Percentiles rank a stretch among this genome's conserved stretches.
These are phyloP conservation scores for Emericellopsis cladophorae DNA, from an alignment of 2,329 filamentous ascomycete species.

Conservation along the genomic window DNA sequence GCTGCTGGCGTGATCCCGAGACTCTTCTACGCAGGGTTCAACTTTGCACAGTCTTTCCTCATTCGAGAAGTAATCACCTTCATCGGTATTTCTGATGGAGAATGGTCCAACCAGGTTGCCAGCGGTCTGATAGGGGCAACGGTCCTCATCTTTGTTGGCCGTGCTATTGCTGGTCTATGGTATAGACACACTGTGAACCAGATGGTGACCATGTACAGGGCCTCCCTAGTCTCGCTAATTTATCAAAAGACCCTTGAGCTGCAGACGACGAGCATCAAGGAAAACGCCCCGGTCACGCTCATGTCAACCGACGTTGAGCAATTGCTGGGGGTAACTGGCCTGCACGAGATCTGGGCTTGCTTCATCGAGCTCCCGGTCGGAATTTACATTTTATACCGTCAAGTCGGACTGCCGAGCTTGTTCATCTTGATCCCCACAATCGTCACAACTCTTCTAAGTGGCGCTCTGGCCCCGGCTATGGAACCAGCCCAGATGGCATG, in stretches of 20 bases:
- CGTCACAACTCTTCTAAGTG: constrained; percentile 9
- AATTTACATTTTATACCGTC: constrained; percentile 19
- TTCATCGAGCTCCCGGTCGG: constrained; percentile 22
- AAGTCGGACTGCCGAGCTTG: constrained; percentile 17
- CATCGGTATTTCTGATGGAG: constrained; percentile 12
- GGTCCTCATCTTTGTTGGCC: constrained; percentile 25
- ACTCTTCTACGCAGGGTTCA: constrained; percentile 24
- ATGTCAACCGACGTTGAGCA: constrained; percentile 32
- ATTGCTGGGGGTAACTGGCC: constrained; percentile 12
- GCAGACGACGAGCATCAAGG: constrained; percentile 15
- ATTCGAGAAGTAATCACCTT: constrained; percentile 20
- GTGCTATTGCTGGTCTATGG: constrained; percentile 19
- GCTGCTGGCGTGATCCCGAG: constrained; percentile 20
- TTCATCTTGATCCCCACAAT: constrained; percentile 14
- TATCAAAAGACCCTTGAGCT: constrained; percentile 31
- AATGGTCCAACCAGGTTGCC: constrained; percentile 12
- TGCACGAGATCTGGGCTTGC: constrained; percentile 25
- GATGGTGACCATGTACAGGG: constrained; percentile 21
- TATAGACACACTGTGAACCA: constrained; percentile 22
- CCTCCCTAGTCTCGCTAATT: constrained; percentile 27
- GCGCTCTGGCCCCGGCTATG: constrained; percentile 11
- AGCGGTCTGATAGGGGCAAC: constrained; percentile 27
- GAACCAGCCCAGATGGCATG: constrained; percentile 22
- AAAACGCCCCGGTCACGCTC: constrained; percentile 25
- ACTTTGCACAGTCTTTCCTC: constrained; percentile 31